Percentiles rank a stretch among this genome's conserved stretches.
These are phyloP conservation scores for Paramecium sonneborni DNA, from an alignment of 73 alveolate species.

Conservation along the genomic window DNA sequence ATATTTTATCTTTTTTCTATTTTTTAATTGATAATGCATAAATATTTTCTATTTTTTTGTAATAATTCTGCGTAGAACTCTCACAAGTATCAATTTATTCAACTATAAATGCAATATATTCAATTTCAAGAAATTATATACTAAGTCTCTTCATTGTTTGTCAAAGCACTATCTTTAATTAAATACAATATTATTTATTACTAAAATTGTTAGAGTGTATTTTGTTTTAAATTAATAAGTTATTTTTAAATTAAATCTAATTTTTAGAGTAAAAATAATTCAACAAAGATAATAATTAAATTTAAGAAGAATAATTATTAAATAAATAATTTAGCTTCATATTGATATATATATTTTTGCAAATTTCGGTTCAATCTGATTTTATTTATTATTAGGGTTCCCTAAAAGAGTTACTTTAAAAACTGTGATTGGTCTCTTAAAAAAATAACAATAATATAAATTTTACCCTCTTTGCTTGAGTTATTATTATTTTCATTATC, in stretches of 20 bases:
- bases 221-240: too few species aligned
- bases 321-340: not conserved
- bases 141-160: too few species aligned
- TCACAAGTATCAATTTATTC: not conserved
- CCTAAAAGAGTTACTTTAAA: not conserved
- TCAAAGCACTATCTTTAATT: too few species aligned
- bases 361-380: not conserved
- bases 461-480: conserved; percentile 31
- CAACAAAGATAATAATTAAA: too few species aligned
- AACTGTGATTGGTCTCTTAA: not conserved
- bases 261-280: too few species aligned
- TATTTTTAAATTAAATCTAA: too few species aligned
- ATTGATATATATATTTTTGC: not conserved
- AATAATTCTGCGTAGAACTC: too few species aligned
- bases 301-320: not conserved
- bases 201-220: too few species aligned
- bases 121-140: too few species aligned
- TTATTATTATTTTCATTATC: not conserved
- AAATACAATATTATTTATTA: too few species aligned
- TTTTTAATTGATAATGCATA: not conserved
- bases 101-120: too few species aligned
- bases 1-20: not conserved
- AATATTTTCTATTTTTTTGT: too few species aligned
- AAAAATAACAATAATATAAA: not conserved
- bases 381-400: not conserved